Base-by-base conservation (phyloP, 2,329 filamentous ascomycete genomes). In the Paracorniculantispora psalliotae region DNA sequence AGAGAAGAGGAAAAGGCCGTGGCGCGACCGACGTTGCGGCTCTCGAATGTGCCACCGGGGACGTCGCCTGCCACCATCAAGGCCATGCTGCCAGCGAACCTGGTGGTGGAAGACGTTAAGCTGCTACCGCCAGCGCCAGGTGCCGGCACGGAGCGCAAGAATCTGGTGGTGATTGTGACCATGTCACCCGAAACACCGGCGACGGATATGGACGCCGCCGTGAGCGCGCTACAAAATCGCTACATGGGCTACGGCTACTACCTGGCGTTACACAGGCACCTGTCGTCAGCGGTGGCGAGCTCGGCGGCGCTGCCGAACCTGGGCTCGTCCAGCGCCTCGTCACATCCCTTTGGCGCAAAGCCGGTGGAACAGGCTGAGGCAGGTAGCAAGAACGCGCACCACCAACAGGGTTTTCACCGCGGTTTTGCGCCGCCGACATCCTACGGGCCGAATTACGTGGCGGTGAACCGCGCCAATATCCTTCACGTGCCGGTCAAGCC, bases 201-300 rank as follows among this genome's bases (percentile, higher is more conserved):
- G 0, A 89, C 87, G 25, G 90, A 96, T 59, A 92, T 97, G 57
- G 92, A 97, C 67, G 81, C 84, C 4, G 83, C 87, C 0, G 90
- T 96, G 55, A 93, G 86, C 68, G 75, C 83, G 3, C 75, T 96
- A 33, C 90, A 96, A 68, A 92, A 94, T 63, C 85, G 82, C 64
- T 96, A 97, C 69, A 77, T 96, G 17, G 92, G 92, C 17, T 91
- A 85, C 69, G 92, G 92, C 5, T 91, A 88, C 75, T 88, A 92
- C 71, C 78, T 97, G 2, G 88, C 84, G 7, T 80, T 96, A 47
- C 90, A 92, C 61, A 81, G 91, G 10, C 90, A 96, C 74, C 80
- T 96, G 4, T 96, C 91, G 0, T 96, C 91, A 2, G 86, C 87
- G 4, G 76, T 81, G n/a, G 71, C 79, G 25, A 77, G 80, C 6